Evolutionary conservation across 1,284 basidiomycete genomes (phyloP).

Genomic region (Malassezia pachydermatis): DNA sequence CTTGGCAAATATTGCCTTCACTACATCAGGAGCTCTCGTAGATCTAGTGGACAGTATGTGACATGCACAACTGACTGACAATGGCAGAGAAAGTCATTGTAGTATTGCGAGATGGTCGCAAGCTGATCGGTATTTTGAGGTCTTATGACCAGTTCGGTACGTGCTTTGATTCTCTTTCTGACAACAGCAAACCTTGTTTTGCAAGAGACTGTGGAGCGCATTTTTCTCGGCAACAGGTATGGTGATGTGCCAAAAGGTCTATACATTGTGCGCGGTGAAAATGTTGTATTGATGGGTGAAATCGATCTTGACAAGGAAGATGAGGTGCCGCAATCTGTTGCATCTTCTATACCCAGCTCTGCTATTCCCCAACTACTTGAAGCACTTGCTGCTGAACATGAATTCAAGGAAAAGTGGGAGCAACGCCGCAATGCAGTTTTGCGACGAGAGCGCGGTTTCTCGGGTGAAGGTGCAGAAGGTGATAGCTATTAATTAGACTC

Average conservation of each 20-base stretch:
- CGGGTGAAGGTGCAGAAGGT: slow-evolving; percentile 42
- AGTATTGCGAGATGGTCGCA: slow-evolving; percentile 86
- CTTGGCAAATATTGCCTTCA: slow-evolving; percentile 44
- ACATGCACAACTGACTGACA: background rate
- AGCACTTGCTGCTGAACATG: slow-evolving; percentile 30
- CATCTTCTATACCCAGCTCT: slow-evolving; percentile 31
- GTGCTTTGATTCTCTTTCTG: slow-evolving; percentile 39
- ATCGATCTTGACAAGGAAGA: slow-evolving; percentile 52
- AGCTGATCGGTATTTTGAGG: slow-evolving; percentile 85
- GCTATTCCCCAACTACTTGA: slow-evolving; percentile 31
- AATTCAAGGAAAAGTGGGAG: slow-evolving; percentile 34
- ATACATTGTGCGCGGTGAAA: slow-evolving; percentile 92
- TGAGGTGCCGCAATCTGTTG: slow-evolving; percentile 33
- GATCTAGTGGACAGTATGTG: slow-evolving; percentile 42
- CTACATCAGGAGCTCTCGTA: slow-evolving; percentile 44
- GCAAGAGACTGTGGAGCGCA: slow-evolving; percentile 58
- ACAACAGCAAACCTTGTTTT: slow-evolving; percentile 72
- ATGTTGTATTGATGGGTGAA: slow-evolving; percentile 91
- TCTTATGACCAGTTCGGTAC: slow-evolving; percentile 98
- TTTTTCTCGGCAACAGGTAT: slow-evolving; percentile 57
- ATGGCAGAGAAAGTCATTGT: slow-evolving; percentile 79
- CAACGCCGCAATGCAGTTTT: slow-evolving; percentile 33
- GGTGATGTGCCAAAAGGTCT: slow-evolving; percentile 77
- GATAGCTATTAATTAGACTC: slow-evolving; percentile 33
- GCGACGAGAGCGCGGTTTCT: slow-evolving; percentile 34